Base-by-base conservation (phyloP, 306 rosid species). In the Benincasa hispida region DNA sequence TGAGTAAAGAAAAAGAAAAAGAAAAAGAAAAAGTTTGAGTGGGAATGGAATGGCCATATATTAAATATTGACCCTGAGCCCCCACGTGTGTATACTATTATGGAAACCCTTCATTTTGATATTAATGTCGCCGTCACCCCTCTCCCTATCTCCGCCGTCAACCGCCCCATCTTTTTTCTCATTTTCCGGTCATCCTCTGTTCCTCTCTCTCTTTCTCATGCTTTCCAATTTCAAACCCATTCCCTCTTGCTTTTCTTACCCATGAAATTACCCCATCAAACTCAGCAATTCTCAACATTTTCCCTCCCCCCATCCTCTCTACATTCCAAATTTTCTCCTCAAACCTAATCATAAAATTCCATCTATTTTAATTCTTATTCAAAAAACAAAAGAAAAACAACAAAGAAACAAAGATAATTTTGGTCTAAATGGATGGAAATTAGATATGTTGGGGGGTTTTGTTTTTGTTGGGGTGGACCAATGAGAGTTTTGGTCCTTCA, bases 71-170 rank as follows among this genome's bases (percentile, higher is more conserved):
- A 50, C 2, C 8, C 55, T 18, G 21, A 50, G 41, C 30, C 13
- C 32, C 75, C 75, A 69, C 15, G 75, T 69, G 75, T 47, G 75
- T 25, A 24, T 39, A 69, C 30, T 28, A 25, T 45, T 69, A 69
- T 45, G 75, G 75, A 45, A 69, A 45, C 1, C 57, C 6, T 45
- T 41, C 18, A 10, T 67, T 24, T 45, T 69, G 14, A 25, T 69
- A 53, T 53, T 53, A 53, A 53, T 53, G 55, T 50, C 55, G 5
- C 55, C 1, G 21, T 17, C 21, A 50, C 2, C 21, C 55, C 55
- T 17, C 54, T 15, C 55, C 32, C 32, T 21, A 39, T 69, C 55
- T 42, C 75, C 75, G 75, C 75, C 75, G 75, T 68, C 75, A 68
- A 68, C 75, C 34, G 21, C 75, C 75, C 75, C 75, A 42, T 42